Evolutionary conservation across 352 stramenopile genomes (phyloP).

Genomic region (Pythium phragmiticola): DNA sequence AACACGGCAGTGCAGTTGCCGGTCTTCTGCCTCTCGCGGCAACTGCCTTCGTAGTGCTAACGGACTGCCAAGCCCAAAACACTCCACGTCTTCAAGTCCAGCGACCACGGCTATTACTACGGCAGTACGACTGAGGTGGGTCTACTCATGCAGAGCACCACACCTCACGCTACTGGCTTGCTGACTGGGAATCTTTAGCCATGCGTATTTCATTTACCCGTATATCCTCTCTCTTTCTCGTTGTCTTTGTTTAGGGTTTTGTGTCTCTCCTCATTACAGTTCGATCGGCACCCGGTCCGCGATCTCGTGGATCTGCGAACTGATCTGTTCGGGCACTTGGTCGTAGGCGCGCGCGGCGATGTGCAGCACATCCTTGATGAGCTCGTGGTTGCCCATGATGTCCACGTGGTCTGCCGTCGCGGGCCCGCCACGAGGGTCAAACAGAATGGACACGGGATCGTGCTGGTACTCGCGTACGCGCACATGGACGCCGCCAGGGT

Average conservation of each 20-base stretch:
- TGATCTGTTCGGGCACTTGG: constrained; percentile 67
- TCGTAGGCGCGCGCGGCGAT: constrained; percentile 66
- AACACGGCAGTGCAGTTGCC: too few species aligned
- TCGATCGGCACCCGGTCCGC: constrained; percentile 46
- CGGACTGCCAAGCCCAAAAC: too few species aligned
- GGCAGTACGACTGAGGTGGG: too few species aligned
- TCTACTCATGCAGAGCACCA: too few species aligned
- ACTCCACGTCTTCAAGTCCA: too few species aligned
- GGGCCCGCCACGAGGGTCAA: constrained; percentile 64
- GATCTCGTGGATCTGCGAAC: constrained; percentile 66
- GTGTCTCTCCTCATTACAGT: constrained; percentile 8
- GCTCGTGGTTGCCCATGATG: constrained; percentile 93
- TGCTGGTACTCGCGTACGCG: constrained; percentile 78
- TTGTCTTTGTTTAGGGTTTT: not conserved
- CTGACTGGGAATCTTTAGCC: constrained; percentile 10
- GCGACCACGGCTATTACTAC: too few species aligned
- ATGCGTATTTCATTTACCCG: constrained; percentile 1
- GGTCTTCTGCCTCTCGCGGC: not conserved
- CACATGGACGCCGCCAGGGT: constrained; percentile 87
- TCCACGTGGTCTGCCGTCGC: constrained; percentile 92
- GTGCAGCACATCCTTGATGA: constrained; percentile 79
- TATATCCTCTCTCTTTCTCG: not conserved
- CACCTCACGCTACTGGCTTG: not conserved
- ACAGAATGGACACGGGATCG: constrained; percentile 75
- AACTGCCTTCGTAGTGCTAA: too few species aligned